Conservation (phyloP, 2,329 filamentous ascomycete genomes). For the Colletotrichum abscissum region DNA sequence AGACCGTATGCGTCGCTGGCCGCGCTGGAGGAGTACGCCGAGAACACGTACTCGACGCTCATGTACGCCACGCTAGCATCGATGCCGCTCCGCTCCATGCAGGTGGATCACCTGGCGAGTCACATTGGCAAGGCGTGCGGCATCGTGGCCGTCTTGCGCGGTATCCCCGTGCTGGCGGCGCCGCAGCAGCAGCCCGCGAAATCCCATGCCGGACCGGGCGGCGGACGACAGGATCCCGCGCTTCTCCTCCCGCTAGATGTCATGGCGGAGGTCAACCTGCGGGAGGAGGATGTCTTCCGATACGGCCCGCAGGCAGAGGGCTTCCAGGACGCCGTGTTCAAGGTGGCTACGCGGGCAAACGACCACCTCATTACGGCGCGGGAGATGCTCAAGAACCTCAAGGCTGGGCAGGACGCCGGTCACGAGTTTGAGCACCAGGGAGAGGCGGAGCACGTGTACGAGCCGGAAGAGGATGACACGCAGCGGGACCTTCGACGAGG, state of each 20-base stretch:
- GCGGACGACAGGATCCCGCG: slow-evolving; percentile 52
- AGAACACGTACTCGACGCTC: slow-evolving; percentile 93
- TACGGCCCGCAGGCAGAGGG: slow-evolving; percentile 82
- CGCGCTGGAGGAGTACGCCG: slow-evolving; percentile 86
- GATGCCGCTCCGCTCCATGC: slow-evolving; percentile 82
- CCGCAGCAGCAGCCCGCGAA: slow-evolving; percentile 67
- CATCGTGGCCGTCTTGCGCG: slow-evolving; percentile 86
- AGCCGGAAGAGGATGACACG: slow-evolving; percentile 49
- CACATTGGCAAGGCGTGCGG: slow-evolving; percentile 96
- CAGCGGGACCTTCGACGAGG: slow-evolving; percentile 64
- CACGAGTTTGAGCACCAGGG: slow-evolving; percentile 91
- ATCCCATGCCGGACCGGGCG: slow-evolving; percentile 50
- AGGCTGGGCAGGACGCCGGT: slow-evolving; percentile 77
- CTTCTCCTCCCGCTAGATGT: slow-evolving; percentile 89
- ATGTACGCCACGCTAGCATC: slow-evolving; percentile 88
- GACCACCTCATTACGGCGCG: slow-evolving; percentile 95
- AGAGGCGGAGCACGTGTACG: slow-evolving; percentile 74
- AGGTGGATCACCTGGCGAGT: slow-evolving; percentile 91
- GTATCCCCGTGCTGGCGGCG: slow-evolving; percentile 88
- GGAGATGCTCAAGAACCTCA: slow-evolving; percentile 88
- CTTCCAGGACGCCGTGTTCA: slow-evolving; percentile 89
- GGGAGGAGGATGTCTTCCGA: slow-evolving; percentile 90
- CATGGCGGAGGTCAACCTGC: slow-evolving; percentile 84
- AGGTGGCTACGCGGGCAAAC: slow-evolving; percentile 91
- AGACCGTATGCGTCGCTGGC: slow-evolving; percentile 80